Base-by-base conservation (phyloP, 371 early-diverging fungal species). In the Syncephalastrum sp. region DNA sequence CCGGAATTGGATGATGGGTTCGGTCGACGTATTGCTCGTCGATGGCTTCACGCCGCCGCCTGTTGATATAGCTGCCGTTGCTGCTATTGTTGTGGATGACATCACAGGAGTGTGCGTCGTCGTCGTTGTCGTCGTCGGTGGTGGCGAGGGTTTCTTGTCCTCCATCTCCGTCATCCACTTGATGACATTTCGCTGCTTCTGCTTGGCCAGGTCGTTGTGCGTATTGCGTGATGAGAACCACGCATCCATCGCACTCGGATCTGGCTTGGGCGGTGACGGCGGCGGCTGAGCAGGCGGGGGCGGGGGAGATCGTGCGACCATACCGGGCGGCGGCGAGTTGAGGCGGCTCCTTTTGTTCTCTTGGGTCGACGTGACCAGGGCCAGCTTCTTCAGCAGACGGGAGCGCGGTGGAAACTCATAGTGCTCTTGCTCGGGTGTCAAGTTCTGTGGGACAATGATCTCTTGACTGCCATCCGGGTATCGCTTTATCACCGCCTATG, bases 351-450 rank as follows among this genome's bases (percentile, higher is more conserved):
- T 42, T 50, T 65, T 72, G 12, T 33, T 33, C 38, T 33, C 38
- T 33, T 33, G 38, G 6, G 38, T 33, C 4, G 68, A 67, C 0
- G 65, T 66, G 8, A 57, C 65, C n/a, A 55, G 60, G 17, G 75
- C 72, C 33, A 75, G 60, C 48, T 65, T 68, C 24, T 71, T 77
- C 5, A 77, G 57, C 15, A 77, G 62, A 50, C 64, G 64, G 12
- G 77, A 77, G 24, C 77, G 56, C 44, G 74, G 77, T 50, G 77
- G 77, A 54, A 77, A 77, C 63, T 77, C 69, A 51, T 77, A 77
- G 19, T 71, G 67, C 42, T 77, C 63, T 63, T 77, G 72, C 57
- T 77, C 77, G 48, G 69, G 56, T n/a, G 77, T 77, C 47, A 77
- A 51, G 55, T 55, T 67, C 56, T 77, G 77, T 47, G 74, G 77